These are phyloP conservation scores for Harrya chromipes DNA, from an alignment of 768 basidiomycete species.

Conservation along the genomic window DNA sequence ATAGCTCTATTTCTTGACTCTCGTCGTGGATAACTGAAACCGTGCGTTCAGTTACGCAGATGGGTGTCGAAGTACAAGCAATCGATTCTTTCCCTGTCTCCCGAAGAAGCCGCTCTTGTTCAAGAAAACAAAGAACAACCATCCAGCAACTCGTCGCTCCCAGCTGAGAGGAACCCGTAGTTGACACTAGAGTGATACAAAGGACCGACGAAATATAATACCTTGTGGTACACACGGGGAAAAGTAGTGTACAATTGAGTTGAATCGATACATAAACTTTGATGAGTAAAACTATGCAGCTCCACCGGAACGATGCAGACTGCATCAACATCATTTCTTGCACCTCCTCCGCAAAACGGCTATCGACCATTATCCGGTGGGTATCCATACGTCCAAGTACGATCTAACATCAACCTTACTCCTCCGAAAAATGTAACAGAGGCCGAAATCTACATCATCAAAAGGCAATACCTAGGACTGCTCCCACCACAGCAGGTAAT, in stretches of 20 bases:
- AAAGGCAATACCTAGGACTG: constrained; percentile 66
- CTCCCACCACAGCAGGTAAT: constrained; percentile 70
- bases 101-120: constrained; percentile 44
- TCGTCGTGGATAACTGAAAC: background rate
- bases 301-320: constrained; percentile 60
- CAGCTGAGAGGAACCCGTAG: constrained; percentile 5
- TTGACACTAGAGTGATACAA: background rate
- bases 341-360: constrained; percentile 35
- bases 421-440: constrained; percentile 28
- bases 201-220: background rate
- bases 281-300: constrained; percentile 72
- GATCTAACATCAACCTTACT: constrained; percentile 12
- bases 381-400: constrained; percentile 25
- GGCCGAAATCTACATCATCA: constrained; percentile 52
- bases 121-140: constrained; percentile 5
- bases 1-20: background rate
- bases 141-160: background rate
- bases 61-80: constrained; percentile 52
- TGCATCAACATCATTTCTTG: constrained; percentile 36
- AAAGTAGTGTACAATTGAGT: constrained; percentile 11
- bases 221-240: background rate
- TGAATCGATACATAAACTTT: constrained; percentile 46
- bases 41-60: constrained; percentile 45
- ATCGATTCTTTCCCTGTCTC: constrained; percentile 55
- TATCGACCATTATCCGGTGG: constrained; percentile 37